phyloP scores from a whole-genome alignment of 1,139 yeast species.

The Candida sp. region DNA sequence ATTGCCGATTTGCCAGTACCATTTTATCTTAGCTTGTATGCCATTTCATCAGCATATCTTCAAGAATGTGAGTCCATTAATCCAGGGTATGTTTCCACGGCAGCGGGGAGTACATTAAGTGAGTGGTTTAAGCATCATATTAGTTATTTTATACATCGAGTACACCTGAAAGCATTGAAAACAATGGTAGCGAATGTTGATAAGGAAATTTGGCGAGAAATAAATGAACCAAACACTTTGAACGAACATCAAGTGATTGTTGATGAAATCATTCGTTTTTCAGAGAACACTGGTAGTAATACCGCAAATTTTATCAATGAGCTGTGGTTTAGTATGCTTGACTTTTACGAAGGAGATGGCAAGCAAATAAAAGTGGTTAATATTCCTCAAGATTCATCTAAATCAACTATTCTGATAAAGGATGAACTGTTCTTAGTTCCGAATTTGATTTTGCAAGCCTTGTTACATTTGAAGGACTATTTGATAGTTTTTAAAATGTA shows the following conservation, averaged over 20 bases:
- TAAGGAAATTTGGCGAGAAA: slow-evolving; percentile 79
- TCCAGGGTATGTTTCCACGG: slow-evolving; percentile 63
- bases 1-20: slow-evolving; percentile 53
- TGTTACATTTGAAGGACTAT: slow-evolving; percentile 45
- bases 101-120: slow-evolving; percentile 48
- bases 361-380: slow-evolving; percentile 1
- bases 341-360: slow-evolving; percentile 16
- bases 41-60: slow-evolving; percentile 65
- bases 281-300: slow-evolving; percentile 39
- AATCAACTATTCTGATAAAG: slow-evolving; percentile 30
- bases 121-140: slow-evolving; percentile 70
- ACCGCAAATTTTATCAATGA: slow-evolving; percentile 26
- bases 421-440: slow-evolving; percentile 43
- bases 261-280: slow-evolving; percentile 53
- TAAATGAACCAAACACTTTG: slow-evolving; percentile 23
- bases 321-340: slow-evolving; percentile 45
- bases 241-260: slow-evolving; percentile 47
- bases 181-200: slow-evolving; percentile 51
- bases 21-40: slow-evolving; percentile 63
- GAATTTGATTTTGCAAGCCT: slow-evolving; percentile 26
- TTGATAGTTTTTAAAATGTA: slow-evolving; percentile 47
- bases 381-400: slow-evolving; percentile 12
- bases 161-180: slow-evolving; percentile 51
- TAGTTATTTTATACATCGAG: slow-evolving; percentile 53
- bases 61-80: slow-evolving; percentile 83